phyloP scores from a whole-genome alignment of 805 yeast genomes.

The Wickerhamomyces silvicola region DNA sequence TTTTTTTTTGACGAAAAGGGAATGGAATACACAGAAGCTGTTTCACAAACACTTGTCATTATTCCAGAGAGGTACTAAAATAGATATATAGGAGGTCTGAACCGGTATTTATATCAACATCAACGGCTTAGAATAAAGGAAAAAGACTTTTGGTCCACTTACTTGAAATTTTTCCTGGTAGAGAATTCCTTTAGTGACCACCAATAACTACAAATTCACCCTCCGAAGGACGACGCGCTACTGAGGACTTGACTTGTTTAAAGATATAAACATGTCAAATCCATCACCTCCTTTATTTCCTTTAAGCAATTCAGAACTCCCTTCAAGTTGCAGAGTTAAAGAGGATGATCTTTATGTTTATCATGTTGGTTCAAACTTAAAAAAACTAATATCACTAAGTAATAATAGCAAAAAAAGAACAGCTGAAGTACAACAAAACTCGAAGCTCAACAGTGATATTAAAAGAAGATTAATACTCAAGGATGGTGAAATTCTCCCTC shows the following conservation, averaged over 20 bases:
- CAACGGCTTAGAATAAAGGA: no score
- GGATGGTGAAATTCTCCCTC: constrained; percentile 7
- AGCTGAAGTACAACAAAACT: constrained; percentile 13
- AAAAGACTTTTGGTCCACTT: no score
- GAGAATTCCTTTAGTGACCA: no score
- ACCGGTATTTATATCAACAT: no score
- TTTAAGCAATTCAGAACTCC: constrained; percentile 12
- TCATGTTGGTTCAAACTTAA: constrained; percentile 1
- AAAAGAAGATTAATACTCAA: constrained; percentile 13
- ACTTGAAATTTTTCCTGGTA: no score
- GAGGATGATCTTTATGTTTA: constrained; percentile 9
- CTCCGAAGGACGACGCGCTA: no score
- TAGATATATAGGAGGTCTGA: no score
- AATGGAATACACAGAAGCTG: no score
- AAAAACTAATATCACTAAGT: constrained; percentile 1
- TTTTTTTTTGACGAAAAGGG: no score
- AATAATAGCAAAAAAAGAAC: constrained; percentile 13
- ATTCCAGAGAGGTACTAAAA: no score
- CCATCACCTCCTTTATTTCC: constrained; percentile 19
- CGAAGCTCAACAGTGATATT: constrained; percentile 6
- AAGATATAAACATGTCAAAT: constrained; percentile 1
- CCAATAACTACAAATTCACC: no score
- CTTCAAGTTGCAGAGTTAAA: constrained; percentile 14
- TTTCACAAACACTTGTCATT: no score
- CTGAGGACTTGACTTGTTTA: background rate